These are phyloP conservation scores for Phytophthora tentaculata DNA, from an alignment of 352 stramenopile species.

Conservation along the genomic window DNA sequence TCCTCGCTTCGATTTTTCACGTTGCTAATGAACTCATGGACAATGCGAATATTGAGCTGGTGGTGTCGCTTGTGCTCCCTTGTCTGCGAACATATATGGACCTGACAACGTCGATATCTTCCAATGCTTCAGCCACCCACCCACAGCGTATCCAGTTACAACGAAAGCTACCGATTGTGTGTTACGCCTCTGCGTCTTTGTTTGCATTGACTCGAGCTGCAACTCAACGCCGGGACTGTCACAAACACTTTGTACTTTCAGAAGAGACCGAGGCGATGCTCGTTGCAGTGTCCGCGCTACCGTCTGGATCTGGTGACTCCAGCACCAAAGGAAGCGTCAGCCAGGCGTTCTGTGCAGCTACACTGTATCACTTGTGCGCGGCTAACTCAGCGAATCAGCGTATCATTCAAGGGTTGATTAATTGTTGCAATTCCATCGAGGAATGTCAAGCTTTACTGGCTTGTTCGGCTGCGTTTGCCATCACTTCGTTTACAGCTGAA, in stretches of 20 bases:
- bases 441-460: slow-evolving; percentile 72
- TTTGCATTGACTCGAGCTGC: slow-evolving; percentile 63
- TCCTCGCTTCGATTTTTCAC: slow-evolving; percentile 69
- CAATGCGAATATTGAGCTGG: slow-evolving; percentile 58
- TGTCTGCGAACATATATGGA: slow-evolving; percentile 45
- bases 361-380: slow-evolving; percentile 78
- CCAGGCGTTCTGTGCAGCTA: slow-evolving; percentile 76
- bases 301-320: slow-evolving; percentile 11
- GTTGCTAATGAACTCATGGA: slow-evolving; percentile 74
- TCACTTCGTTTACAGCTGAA: slow-evolving; percentile 74
- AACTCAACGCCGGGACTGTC: slow-evolving; percentile 57
- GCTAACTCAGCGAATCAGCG: slow-evolving; percentile 51
- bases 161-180: slow-evolving; percentile 48
- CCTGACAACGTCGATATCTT: slow-evolving; percentile 2
- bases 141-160: slow-evolving; percentile 31
- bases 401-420: slow-evolving; percentile 68
- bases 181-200: slow-evolving; percentile 54
- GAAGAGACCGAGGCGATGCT: slow-evolving; percentile 49
- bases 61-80: slow-evolving; percentile 57
- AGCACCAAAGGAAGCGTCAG: slow-evolving; percentile 33
- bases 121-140: slow-evolving; percentile 6
- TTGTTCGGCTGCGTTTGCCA: slow-evolving; percentile 79
- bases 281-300: slow-evolving; percentile 56
- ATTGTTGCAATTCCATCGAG: slow-evolving; percentile 76
- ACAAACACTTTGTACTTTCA: slow-evolving; percentile 52